Base-by-base conservation (phyloP, 208 protist species). In the Trypanosomatidae sp. region DNA sequence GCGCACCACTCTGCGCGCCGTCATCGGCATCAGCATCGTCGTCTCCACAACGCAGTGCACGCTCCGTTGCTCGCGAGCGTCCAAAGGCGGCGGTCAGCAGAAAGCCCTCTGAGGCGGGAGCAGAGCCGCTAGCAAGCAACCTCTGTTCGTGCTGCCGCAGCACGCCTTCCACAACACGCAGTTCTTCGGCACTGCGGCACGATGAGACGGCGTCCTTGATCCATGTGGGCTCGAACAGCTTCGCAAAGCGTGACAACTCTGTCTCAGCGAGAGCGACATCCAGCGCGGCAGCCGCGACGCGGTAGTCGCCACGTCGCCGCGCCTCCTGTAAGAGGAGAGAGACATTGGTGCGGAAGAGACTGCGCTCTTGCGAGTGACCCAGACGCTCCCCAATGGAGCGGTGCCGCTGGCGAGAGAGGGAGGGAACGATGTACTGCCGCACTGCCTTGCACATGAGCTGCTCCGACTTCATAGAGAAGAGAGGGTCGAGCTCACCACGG, bases 291-390 rank as follows among this genome's bases (percentile, higher is more conserved):
- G 79, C 80, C 0, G 89, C 88, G 0, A 94, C 83, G 55, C 62
- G 46, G 56, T 71, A 77, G 76, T 77, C 62, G 1, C 46, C 73
- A 1, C 78, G 79, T n/a, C 80, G 73, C 30, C 83, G 71, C 3
- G 91, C 87, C 73, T 96, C 91, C n/a, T 86, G 81, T 69, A 94
- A 77, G 3, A 96, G 15, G n/a, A 94, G 77, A 2, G 70, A 81
- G 7, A 90, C 50, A 41, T 79, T 87, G 8, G 76, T 80, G 28
- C 86, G 86, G 30, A 90, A 62, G 73, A 77, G 82, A 66, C 83
- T 91, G 36, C 76, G 75, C 62, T 86, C 81, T 66, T 93, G 89
- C 5, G 80, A 49, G 28, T 47, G 66, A 30, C 68, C 60, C 1
- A 74, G 76, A 12, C 62, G 62, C 30, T 84, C 65, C 33, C 33